Base-by-base conservation (phyloP, 176 grass and related monocot species). In the Zea luxurians region DNA sequence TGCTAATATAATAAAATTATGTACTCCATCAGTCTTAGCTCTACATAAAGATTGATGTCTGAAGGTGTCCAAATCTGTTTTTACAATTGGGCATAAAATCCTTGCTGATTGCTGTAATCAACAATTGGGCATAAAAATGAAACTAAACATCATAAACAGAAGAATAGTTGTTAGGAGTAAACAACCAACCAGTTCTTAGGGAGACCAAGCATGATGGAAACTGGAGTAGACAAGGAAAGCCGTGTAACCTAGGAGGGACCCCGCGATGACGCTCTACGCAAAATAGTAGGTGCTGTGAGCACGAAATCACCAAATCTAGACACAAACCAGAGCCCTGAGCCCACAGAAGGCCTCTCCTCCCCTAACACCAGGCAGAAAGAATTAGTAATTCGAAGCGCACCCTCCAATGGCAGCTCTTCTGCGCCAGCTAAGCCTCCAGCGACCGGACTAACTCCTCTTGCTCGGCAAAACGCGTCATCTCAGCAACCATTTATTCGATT, bases 401-500 rank as follows among this genome's bases (percentile, higher is more conserved):
- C 87, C 89, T 90, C 91, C 95, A 97, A 6, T 83, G 71, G 72
- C 74, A 85, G 85, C 73, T 92, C 73, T 88, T 80, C 41, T 84
- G 86, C 38, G 74, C 89, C 34, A 93, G 86, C 70, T 92, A 91
- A 83, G 79, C 89, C 77, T 94, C 95, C 68, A 94, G 89, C 35
- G 55, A 90, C 70, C 83, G 82, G 43, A 97, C 80, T 80, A 97
- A 85, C 65, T 97, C 89, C 86, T 97, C 95, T 79, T 97, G 95
- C 53, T 97, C 95, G 94, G 89, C 47, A 18, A 13, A 16, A 42
- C 66, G 71, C 20, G 78, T 62, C 54, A 54, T 61, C 3, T 17
- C 41, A 80, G 10, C 21, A 68, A 63, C 40, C 54, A 61, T 21
- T 13, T 27, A 8, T 13, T 37, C 8, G 47, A 20, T 57, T 21